A percentile compares a stretch with the other conserved stretches of the same genome.
Evolutionary conservation across 1,139 yeast genomes (phyloP).

Genomic region (Candida pseudoviswanathii): DNA sequence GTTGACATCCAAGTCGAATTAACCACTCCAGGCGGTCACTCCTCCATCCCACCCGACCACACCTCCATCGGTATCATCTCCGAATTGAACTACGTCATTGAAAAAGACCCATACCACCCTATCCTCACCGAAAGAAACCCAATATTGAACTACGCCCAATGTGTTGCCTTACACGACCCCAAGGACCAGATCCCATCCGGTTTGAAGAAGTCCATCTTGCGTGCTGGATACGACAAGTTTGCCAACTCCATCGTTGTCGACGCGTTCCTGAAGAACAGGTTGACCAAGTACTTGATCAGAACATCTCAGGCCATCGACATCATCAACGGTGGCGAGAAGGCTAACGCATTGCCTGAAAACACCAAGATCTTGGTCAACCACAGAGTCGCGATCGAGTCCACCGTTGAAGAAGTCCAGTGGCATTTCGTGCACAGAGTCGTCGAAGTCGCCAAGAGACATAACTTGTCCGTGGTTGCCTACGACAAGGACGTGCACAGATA

Average conservation of each 20-base stretch:
- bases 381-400: conserved; percentile 29
- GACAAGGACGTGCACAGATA: conserved; percentile 23
- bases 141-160: conserved; percentile 32
- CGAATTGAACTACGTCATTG: conserved; percentile 41
- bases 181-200: conserved; percentile 21
- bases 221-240: conserved; percentile 35
- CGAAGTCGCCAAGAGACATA: conserved; percentile 33
- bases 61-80: conserved; percentile 47
- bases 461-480: conserved; percentile 25
- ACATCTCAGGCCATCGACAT: conserved; percentile 45
- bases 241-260: conserved; percentile 33
- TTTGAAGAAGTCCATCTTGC: conserved; percentile 30
- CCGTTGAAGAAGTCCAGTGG: conserved; percentile 23
- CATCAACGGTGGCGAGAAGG: conserved; percentile 41
- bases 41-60: conserved; percentile 49
- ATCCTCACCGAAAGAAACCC: conserved; percentile 38
- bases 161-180: conserved; percentile 38
- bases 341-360: conserved; percentile 45
- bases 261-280: conserved; percentile 18
- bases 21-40: conserved; percentile 49
- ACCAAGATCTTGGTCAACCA: conserved; percentile 35
- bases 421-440: conserved; percentile 24
- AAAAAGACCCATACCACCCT: conserved; percentile 38
- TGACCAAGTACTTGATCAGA: conserved; percentile 29
- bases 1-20: conserved; percentile 35